Conservation (phyloP, 257 asterid genomes). For the Przewalskia tangutica region DNA sequence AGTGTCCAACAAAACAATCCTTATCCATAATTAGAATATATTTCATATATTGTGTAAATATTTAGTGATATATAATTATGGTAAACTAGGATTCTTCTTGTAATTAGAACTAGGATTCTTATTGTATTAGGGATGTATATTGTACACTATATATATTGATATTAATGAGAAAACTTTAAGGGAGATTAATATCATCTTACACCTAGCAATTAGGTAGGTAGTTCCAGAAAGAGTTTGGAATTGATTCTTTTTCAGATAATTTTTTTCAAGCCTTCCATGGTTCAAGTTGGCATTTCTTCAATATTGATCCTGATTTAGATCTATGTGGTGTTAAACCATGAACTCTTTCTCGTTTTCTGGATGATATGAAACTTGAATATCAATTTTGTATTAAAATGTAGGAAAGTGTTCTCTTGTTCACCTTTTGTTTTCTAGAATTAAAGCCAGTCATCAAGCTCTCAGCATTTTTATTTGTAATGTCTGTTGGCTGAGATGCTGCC, state of each 20-base stretch:
- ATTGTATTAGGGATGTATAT: too few relatives aligned
- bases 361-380: neutral
- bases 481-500: neutral
- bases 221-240: slow-evolving; percentile 34
- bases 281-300: slow-evolving; percentile 74
- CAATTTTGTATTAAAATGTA: neutral
- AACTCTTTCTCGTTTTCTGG: neutral
- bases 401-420: neutral
- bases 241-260: slow-evolving; percentile 32
- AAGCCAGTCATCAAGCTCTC: neutral
- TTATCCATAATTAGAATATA: too few relatives aligned
- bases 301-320: slow-evolving; percentile 16
- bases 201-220: slow-evolving; percentile 33
- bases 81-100: too few relatives aligned
- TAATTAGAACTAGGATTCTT: too few relatives aligned
- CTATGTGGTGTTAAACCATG: neutral
- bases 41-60: too few relatives aligned
- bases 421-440: neutral
- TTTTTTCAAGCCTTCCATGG: slow-evolving; percentile 48
- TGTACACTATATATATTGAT: too few relatives aligned
- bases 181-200: neutral
- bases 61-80: too few relatives aligned
- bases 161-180: too few relatives aligned
- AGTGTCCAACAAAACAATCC: too few relatives aligned
- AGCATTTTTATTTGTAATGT: neutral